Base-by-base conservation (phyloP, 495 filamentous ascomycete species). In the Paragyromitra xinjiangensis region DNA sequence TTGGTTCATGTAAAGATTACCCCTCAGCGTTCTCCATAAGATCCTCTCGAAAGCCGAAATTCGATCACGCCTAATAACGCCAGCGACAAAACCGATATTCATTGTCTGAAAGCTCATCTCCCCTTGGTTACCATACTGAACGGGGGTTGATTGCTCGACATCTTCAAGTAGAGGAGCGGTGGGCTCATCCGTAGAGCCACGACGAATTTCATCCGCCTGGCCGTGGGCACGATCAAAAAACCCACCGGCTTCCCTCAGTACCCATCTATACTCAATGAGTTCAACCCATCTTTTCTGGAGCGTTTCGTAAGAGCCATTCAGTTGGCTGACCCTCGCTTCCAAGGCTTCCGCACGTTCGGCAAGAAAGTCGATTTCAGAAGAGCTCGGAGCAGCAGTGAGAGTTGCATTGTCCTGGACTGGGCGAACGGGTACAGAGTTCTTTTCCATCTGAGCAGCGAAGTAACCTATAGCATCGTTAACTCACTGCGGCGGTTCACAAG, bases 1-100 rank as follows among this genome's bases (percentile, higher is more conserved):
- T 86, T 99, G 95, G 85, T 98, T 99, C 95, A 99, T 99, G 86
- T 98, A 99, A 22, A 99, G 88, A 85, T 99, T 99, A 78, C 95
- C 95, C 80, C 95, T 94, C 67, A 99, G 87, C 0, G 95, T 97
- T 68, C 95, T 88, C 95, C 95, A 99, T 16, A 99, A 88, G 76
- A 98, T 98, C 64, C 95, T 91, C 84, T 99, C 95, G 81, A 99
- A 98, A 42, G 95, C 92, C 8, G 91, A 94, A 70, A 98, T 95
- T 7, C 94, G 91, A 76, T 98, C 95, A 29, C 94, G 88, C 29
- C 93, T 91, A 80, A 99, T 98, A 65, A 98, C 96, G 84, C 95
- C 95, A 65, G 96, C 91, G n/a, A 99, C 95, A 79, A 99, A 98
- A n/a, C 96, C 96, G 80, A 99, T 98, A 69, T 62, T 89, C 89